Evolutionary conservation across 1,284 basidiomycete genomes (phyloP).

Genomic region (Ustilago crameri): DNA sequence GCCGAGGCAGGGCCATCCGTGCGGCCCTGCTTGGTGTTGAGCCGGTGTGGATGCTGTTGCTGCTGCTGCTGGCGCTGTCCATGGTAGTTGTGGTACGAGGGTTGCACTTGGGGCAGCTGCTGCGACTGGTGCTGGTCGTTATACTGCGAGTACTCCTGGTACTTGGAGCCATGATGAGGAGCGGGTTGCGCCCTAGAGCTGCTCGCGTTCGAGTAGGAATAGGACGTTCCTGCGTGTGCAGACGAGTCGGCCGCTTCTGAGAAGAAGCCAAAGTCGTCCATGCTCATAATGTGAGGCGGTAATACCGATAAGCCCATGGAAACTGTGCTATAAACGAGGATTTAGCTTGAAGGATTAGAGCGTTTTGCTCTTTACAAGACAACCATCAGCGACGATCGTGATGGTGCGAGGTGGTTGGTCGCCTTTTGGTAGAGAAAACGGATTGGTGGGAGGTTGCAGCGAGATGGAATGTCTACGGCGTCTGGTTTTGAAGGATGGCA

Average conservation of each 20-base stretch:
- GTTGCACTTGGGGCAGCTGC: background rate
- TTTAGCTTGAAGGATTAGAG: too few relatives aligned
- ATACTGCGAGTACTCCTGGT: conserved; percentile 10
- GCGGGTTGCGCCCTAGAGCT: conserved; percentile 1
- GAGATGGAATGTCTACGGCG: background rate
- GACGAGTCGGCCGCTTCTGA: conserved; percentile 18
- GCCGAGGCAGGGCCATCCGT: background rate
- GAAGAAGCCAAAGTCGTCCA: conserved; percentile 42
- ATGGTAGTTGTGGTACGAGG: conserved; percentile 1
- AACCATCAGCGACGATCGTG: too few relatives aligned
- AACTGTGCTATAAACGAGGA: background rate
- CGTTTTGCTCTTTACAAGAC: too few relatives aligned
- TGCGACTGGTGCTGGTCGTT: background rate
- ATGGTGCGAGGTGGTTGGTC: background rate
- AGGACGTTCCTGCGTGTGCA: conserved; percentile 9
- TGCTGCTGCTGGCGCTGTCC: conserved; percentile 12
- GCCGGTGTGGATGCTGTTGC: conserved; percentile 17
- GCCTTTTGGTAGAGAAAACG: background rate
- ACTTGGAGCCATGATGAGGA: conserved; percentile 8
- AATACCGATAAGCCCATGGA: conserved; percentile 22
- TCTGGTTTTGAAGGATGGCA: conserved; percentile 3
- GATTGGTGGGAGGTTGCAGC: background rate
- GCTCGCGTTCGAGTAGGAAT: conserved; percentile 13
- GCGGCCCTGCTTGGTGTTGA: conserved; percentile 2
- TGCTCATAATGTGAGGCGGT: conserved; percentile 20